Base-by-base conservation (phyloP, 495 filamentous ascomycete genomes). In the Daldinia vernicosa region DNA sequence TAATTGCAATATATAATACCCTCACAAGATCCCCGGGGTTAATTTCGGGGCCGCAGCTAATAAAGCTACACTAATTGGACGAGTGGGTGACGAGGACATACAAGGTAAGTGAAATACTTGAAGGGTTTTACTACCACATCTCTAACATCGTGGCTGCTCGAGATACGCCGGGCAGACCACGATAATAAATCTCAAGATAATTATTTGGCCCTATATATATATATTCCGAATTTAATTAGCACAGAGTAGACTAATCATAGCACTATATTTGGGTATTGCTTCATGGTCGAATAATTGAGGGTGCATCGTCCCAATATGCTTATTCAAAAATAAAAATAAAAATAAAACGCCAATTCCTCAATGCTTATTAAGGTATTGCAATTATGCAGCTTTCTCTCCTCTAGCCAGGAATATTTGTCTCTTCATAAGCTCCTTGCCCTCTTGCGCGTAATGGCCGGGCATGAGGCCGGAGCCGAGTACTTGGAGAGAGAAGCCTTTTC, bases 401-500 rank as follows among this genome's bases (percentile, higher is more conserved):
- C 76, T 63, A 17, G 78, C 78, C 17, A 80, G 60, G 63, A 80
- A 79, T 5, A 80, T 60, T 27, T 75, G 37, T 55, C 76, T 74
- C 17, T 50, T 63, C 45, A 66, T n/a, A 37, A 63, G 27, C 30
- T 45, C 69, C 17, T 54, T 39, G 22, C 67, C 64, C 14, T 53
- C 64, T 27, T 66, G 45, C 15, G 39, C 58, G 19, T 59, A 55
- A 8, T 63, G 65, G 6, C 47, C 63, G 37, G 78, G 69, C n/a
- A 75, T 63, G 17, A 77, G 22, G 11, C 74, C 71, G 7, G 66
- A 74, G 4, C 74, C 79, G 24, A 84, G 66, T 28, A 78, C 69
- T 63, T 80, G 67, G 24, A 84, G 72, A 17, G 54, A 77, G 64
- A 89, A 87, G 1, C 80, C 80, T 39, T 66, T 67, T 1, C 75